Conservation (phyloP, 208 protist species). For the Acanthamoeba healyi region DNA sequence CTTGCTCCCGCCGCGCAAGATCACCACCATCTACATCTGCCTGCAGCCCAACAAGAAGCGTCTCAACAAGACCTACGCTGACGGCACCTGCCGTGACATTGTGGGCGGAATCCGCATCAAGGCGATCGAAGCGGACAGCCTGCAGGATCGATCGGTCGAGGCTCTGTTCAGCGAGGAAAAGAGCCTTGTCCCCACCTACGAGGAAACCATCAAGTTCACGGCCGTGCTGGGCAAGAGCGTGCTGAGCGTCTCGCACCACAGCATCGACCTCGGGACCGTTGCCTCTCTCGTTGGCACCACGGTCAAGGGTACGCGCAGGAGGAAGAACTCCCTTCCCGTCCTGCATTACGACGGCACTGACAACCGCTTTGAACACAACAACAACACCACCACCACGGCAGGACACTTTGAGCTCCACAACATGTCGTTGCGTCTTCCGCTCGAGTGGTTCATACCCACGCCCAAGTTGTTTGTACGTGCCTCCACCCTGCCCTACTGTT, state of each 20-base stretch:
- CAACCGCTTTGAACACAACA: too few species aligned
- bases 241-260: slow-evolving; percentile 63
- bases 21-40: slow-evolving; percentile 79
- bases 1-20: slow-evolving; percentile 66
- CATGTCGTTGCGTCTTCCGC: slow-evolving; percentile 10
- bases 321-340: too few species aligned
- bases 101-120: slow-evolving; percentile 84
- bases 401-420: slow-evolving; percentile 49
- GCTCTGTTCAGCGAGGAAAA: slow-evolving; percentile 3
- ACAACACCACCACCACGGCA: too few species aligned
- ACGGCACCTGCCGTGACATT: slow-evolving; percentile 83
- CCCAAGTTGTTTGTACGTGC: slow-evolving; percentile 48
- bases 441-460: slow-evolving; percentile 65
- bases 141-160: slow-evolving; percentile 3
- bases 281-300: slow-evolving; percentile 63
- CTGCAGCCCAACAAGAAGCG: slow-evolving; percentile 79
- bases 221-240: slow-evolving; percentile 81
- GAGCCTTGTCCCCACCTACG: slow-evolving; percentile 69
- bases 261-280: slow-evolving; percentile 80
- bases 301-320: not conserved
- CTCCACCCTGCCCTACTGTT: not conserved
- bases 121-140: slow-evolving; percentile 51
- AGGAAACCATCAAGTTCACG: slow-evolving; percentile 83
- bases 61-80: slow-evolving; percentile 77
- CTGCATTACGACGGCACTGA: not conserved